These are phyloP conservation scores for Prunus padus DNA, from an alignment of 306 rosid genomes.

Conservation along the genomic window DNA sequence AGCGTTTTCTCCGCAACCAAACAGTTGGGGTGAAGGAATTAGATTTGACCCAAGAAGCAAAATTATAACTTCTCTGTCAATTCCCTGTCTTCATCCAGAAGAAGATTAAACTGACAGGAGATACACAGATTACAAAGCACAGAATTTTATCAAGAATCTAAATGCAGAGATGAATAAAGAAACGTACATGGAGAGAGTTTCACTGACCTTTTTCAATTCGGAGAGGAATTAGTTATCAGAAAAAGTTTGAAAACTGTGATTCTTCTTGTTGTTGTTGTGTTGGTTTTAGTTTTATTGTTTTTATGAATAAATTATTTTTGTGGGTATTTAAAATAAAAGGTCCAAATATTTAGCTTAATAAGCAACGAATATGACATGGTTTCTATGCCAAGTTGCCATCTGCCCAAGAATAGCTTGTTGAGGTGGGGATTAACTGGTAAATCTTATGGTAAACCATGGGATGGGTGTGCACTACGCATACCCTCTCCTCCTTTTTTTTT, in stretches of 20 bases:
- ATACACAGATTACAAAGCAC: constrained; percentile 13
- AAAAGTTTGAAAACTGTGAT: constrained; percentile 46
- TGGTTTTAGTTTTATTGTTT: constrained; percentile 30
- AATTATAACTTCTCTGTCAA: constrained; percentile 32
- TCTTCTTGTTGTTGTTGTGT: constrained; percentile 31
- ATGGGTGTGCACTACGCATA: constrained; percentile 7
- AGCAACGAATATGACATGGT: constrained; percentile 48
- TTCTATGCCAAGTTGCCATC: constrained; percentile 61
- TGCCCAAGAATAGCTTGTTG: constrained; percentile 77
- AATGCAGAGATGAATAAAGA: constrained; percentile 23
- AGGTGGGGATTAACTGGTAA: constrained; percentile 39
- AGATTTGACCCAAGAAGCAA: constrained; percentile 29
- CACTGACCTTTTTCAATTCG: constrained; percentile 75
- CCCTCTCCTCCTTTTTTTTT: neutral
- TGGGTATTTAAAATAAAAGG: constrained; percentile 23
- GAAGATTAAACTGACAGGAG: constrained; percentile 28
- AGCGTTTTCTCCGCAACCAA: constrained; percentile 54
- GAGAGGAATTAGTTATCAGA: constrained; percentile 56
- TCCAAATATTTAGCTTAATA: constrained; percentile 33
- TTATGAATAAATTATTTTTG: constrained; percentile 3
- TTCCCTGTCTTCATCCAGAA: constrained; percentile 24
- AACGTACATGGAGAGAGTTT: constrained; percentile 14
- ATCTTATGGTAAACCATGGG: constrained; percentile 18
- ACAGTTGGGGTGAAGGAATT: constrained; percentile 35
- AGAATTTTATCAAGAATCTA: neutral